These are phyloP conservation scores for Cymbidium sinense DNA, from an alignment of 106 monocot genomes.

Conservation along the genomic window DNA sequence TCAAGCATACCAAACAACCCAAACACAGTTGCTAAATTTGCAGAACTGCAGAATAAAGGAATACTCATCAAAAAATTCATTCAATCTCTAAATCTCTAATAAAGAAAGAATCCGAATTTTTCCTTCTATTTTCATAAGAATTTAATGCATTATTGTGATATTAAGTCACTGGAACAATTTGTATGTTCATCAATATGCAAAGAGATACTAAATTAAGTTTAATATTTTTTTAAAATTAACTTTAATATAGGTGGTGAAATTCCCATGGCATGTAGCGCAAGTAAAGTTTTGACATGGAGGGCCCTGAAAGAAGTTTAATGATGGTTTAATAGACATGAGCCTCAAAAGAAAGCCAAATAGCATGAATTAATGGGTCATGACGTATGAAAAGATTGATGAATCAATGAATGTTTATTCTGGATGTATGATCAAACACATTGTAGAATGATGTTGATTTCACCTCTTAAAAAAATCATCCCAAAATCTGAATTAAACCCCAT, in stretches of 20 bases:
- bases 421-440: not conserved
- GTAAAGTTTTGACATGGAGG: constrained; percentile 37
- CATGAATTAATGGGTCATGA: not conserved
- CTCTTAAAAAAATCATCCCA: not conserved
- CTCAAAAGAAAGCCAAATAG: not conserved
- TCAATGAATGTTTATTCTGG: not conserved
- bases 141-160: too few species aligned
- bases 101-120: too few species aligned
- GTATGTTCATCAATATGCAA: not conserved
- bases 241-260: too few species aligned
- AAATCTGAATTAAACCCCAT: not conserved
- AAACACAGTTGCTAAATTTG: not conserved
- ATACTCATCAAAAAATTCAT: not conserved
- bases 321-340: not conserved
- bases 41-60: not conserved
- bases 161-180: not conserved
- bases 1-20: not conserved
- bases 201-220: not conserved
- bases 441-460: not conserved
- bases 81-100: not conserved
- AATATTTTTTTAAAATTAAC: too few species aligned
- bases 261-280: constrained; percentile 79
- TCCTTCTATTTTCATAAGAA: too few species aligned
- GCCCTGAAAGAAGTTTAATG: constrained; percentile 48
- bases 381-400: not conserved